Conservation (phyloP, 2,329 filamentous ascomycete genomes). For the Beauveria asiatica region DNA sequence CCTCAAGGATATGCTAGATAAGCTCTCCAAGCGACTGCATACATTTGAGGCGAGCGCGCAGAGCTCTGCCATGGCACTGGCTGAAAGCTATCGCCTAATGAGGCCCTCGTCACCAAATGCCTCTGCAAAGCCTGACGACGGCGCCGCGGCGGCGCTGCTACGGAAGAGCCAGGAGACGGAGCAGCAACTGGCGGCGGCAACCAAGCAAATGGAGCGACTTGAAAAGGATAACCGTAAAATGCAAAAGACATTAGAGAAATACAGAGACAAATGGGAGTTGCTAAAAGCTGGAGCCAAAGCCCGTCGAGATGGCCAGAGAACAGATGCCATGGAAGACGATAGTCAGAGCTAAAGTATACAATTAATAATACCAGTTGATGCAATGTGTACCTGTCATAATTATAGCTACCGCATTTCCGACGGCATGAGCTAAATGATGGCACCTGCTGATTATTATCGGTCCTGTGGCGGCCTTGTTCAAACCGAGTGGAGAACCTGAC, state of each 20-base stretch:
- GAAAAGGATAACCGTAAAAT: constrained; percentile 53
- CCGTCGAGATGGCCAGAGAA: constrained; percentile 23
- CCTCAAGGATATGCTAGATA: constrained; percentile 77
- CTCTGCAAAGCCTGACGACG: constrained; percentile 21
- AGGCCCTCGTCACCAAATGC: constrained; percentile 44
- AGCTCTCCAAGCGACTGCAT: constrained; percentile 77
- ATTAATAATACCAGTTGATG: background rate
- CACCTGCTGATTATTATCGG: background rate
- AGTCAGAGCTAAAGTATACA: background rate
- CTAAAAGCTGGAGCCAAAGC: constrained; percentile 54
- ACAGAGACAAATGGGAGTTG: constrained; percentile 53
- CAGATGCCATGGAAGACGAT: constrained; percentile 5
- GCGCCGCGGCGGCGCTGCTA: constrained; percentile 24
- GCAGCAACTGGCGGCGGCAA: constrained; percentile 49
- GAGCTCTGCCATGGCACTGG: constrained; percentile 74
- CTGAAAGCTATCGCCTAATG: constrained; percentile 68
- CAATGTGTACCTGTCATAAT: too few species aligned
- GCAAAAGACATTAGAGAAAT: constrained; percentile 48
- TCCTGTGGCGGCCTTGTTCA: background rate
- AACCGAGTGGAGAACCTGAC: background rate
- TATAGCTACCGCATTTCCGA: too few species aligned
- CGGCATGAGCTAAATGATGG: background rate
- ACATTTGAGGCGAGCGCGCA: constrained; percentile 91
- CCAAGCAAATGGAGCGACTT: constrained; percentile 55
- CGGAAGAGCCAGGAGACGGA: constrained; percentile 57